Conservation (phyloP, 225 moss, liverwort and hornwort species). For the Physcomitrellopsis africana region DNA sequence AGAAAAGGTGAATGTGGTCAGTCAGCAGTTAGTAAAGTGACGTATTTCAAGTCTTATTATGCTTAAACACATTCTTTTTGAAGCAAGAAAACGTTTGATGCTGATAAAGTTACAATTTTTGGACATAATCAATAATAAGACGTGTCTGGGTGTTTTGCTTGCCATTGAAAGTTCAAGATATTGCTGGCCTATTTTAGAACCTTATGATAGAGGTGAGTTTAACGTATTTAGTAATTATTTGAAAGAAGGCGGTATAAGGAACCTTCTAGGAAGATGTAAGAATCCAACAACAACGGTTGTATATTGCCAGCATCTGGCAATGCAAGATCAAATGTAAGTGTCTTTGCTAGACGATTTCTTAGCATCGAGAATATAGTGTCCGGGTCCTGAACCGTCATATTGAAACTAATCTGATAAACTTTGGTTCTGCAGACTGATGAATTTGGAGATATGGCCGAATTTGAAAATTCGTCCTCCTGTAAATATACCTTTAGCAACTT, state of each 20-base stretch:
- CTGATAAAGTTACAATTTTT: not conserved
- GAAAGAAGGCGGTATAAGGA: not conserved
- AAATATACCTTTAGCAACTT: constrained; percentile 96
- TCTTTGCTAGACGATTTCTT: not conserved
- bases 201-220: constrained; percentile 41
- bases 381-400: not conserved
- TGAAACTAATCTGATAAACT: constrained; percentile 9
- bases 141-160: constrained; percentile 53
- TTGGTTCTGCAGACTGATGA: constrained; percentile 69
- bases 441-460: constrained; percentile 81
- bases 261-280: not conserved
- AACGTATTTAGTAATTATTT: not conserved
- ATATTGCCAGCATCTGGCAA: not conserved
- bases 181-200: constrained; percentile 21
- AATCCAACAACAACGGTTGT: not conserved
- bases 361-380: not conserved
- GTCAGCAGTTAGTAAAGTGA: not conserved
- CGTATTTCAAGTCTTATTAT: not conserved
- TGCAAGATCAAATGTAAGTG: not conserved
- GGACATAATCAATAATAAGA: constrained; percentile 29
- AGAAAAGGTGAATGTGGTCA: too few relatives aligned
- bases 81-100: not conserved
- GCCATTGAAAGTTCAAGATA: constrained; percentile 44
- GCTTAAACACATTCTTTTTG: not conserved
- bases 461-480: constrained; percentile 67